Evolutionary conservation across 2,329 filamentous ascomycete genomes (phyloP), one percentile per base, ranked within the genome.

Genomic region (Aaosphaeria arxii): DNA sequence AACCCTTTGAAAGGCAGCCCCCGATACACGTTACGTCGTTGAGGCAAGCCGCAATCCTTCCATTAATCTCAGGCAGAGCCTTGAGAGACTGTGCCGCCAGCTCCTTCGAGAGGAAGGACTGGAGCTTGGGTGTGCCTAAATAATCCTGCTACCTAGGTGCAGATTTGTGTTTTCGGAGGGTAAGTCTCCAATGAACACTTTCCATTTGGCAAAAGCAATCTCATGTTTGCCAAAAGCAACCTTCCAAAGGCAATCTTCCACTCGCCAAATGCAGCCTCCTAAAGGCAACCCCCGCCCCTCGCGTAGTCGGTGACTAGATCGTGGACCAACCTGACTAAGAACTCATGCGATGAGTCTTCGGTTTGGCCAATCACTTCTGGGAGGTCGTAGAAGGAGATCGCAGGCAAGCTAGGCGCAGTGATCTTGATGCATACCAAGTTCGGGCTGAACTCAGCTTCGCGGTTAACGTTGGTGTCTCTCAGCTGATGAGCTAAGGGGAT

Each of bases 301-400:
- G 95, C 85, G 55, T 95, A 95, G 1, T 83, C 75, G 2, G 75
- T 77, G 0, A 89, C 84, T 0, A 96, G 64, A 13, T 87, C 87
- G 44, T 84, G 77, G 0, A 95, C 87, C 0, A 94, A 82, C 0
- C 78, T 74, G 9, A 91, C 86, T 0, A 92, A 73, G 48, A 88
- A 58, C 1, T 52, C 40, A 0, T 52, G 48, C 0, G 50, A 51
- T 0, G 39, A 52, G 6, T 83, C 76, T 2, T 83, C 81, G 0
- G 85, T 79, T 6, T 86, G 86, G 17, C 84, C 83, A 52, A 95
- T 92, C 0, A 95, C 83, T 0, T 91, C 91, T 0, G 91, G 91
- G 0, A 96, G 77, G 51, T 96, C 91, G 51, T 89, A 92, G 58
- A 96, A 95, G 0, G 86, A 89, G 0, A 96, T 66, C 5, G 89